Conservation (phyloP, 345 rosid genomes). For the Populus alba region DNA sequence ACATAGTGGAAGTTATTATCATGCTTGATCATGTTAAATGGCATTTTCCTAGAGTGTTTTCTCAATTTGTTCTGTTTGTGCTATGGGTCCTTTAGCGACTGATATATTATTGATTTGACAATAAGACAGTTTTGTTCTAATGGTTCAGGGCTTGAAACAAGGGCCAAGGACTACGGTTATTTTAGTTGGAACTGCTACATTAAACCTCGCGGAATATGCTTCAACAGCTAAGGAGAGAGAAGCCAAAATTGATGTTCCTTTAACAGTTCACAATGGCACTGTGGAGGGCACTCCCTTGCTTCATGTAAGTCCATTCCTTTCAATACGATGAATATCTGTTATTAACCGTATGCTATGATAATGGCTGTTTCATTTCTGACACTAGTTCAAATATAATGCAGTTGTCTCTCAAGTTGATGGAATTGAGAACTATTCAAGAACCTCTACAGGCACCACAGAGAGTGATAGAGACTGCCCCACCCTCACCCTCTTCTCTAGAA, state of each 20-base stretch:
- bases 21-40: not conserved
- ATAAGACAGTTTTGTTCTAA: not conserved
- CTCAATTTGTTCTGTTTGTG: not conserved
- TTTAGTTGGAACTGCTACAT: conserved; percentile 46
- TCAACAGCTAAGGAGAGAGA: conserved; percentile 45
- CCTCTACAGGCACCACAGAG: conserved; percentile 25
- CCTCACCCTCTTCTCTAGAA: conserved; percentile 27
- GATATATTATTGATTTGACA: not conserved
- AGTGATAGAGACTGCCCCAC: conserved; percentile 30
- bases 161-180: conserved; percentile 50
- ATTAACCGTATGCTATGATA: not conserved
- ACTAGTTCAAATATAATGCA: conserved; percentile 21
- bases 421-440: conserved; percentile 26
- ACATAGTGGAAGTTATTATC: conserved; percentile 11
- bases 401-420: conserved; percentile 44
- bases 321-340: not conserved
- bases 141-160: conserved; percentile 43
- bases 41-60: conserved; percentile 14
- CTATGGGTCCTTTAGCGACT: not conserved
- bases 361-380: conserved; percentile 18
- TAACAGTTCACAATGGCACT: conserved; percentile 32
- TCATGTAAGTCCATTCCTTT: conserved; percentile 12
- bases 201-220: conserved; percentile 72
- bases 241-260: conserved; percentile 52
- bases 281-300: conserved; percentile 49